Conservation (phyloP, 805 yeast genomes). For the Candida glaebosa region DNA sequence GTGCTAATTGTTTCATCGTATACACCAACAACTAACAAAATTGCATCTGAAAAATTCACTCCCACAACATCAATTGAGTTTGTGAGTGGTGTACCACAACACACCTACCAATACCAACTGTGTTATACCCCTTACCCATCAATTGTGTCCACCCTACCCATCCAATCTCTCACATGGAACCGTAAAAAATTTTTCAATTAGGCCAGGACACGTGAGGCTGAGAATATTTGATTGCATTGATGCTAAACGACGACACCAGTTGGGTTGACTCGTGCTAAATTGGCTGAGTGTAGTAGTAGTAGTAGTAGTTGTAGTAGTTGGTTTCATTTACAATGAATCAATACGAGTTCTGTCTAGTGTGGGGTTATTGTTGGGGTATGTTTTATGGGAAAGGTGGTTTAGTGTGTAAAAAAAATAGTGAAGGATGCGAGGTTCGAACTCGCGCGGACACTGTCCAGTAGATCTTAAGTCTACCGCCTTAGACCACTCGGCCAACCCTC, state of each 20-base stretch:
- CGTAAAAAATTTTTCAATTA: too few relatives aligned
- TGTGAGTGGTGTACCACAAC: too few relatives aligned
- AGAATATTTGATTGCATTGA: neutral
- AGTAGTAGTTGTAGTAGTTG: too few relatives aligned
- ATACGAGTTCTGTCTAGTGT: neutral
- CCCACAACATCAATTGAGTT: neutral
- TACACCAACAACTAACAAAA: neutral
- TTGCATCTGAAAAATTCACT: neutral
- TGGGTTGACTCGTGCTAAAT: neutral
- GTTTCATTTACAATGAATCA: too few relatives aligned
- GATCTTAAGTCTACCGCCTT: conserved; percentile 52
- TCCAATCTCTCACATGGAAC: neutral
- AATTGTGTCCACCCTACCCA: too few relatives aligned
- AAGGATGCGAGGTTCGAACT: conserved; percentile 54
- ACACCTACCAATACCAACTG: too few relatives aligned
- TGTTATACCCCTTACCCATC: too few relatives aligned
- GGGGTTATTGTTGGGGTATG: neutral
- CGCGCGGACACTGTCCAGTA: conserved; percentile 51
- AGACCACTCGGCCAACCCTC: conserved; percentile 54
- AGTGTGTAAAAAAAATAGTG: conserved; percentile 37
- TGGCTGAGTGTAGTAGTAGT: too few relatives aligned
- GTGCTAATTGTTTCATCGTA: neutral
- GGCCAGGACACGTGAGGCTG: neutral
- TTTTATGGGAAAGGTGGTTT: too few relatives aligned
- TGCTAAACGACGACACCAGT: neutral